Evolutionary conservation across 371 early-diverging fungal species (phyloP), one percentile per base, ranked within the genome.

Genomic region (Mucor piriformis): DNA sequence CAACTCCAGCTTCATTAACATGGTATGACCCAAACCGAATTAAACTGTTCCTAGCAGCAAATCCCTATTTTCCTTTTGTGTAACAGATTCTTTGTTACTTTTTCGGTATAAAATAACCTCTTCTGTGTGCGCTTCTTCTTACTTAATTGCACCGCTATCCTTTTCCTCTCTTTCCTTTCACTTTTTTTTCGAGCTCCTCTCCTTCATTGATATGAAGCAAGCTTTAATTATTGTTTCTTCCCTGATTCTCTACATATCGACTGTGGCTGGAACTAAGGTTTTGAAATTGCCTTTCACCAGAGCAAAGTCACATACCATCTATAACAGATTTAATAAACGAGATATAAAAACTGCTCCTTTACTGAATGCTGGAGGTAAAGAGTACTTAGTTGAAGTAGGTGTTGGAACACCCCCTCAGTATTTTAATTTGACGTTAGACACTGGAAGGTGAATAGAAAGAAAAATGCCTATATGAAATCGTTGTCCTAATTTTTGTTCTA

Each of bases 331-430:
- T 37, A 29, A 37, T 10, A 54, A 54, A 23, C 54, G 55, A 38
- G 34, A n/a, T 29, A 38, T 11, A 15, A 35, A 48, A n/a, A 54
- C n/a, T 5, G 40, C 47, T 3, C 13, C 55, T 23, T 42, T 73
- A 18, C 61, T 57, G 21, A 73, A 73, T 52, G 51, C 44, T 20
- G 42, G 42, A 16, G 70, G 65, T 15, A 51, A 51, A 34, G 59
- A 58, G n/a, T 64, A 64, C 38, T 20, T 64, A 25, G 32, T 54
- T 43, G 53, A 64, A 25, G 54, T 64, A n/a, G 29, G 29, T 24
- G 42, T 64, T 23, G 64, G 64, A 20, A 54, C 64, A 12, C 64
- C 64, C 6, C 50, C 59, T n/a, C 64, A 64, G 20, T n/a, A 29
- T 10, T 64, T 64, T 15, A 13, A 43, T 2, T 59, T 64, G 15